A percentile compares a stretch with the other conserved stretches of the same genome.
These are phyloP conservation scores for Saposhnikovia divaricata DNA, from an alignment of 129 eudicot genomes.

Conservation along the genomic window DNA sequence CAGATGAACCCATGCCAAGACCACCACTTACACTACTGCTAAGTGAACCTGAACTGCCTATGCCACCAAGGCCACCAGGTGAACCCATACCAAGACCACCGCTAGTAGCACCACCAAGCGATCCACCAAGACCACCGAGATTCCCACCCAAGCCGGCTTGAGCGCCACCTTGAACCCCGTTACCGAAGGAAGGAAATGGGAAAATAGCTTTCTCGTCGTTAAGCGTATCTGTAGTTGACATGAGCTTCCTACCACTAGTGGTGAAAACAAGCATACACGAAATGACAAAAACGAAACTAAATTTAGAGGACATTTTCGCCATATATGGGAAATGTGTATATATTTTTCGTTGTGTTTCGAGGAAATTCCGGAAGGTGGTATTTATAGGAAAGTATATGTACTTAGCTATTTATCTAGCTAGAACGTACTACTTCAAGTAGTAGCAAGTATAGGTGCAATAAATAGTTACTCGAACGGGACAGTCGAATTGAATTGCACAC, in stretches of 20 bases:
- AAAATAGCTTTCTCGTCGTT: neutral
- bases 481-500: neutral
- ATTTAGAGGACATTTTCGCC: neutral
- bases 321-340: neutral
- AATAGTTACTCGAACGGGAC: neutral
- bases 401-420: neutral
- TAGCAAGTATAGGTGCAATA: neutral
- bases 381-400: neutral
- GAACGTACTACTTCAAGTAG: neutral
- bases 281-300: neutral
- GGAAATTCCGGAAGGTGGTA: neutral
- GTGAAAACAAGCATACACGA: neutral
- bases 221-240: neutral
- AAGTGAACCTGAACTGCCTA: neutral
- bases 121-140: slow-evolving; percentile 12
- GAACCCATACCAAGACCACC: slow-evolving; percentile 6
- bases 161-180: slow-evolving; percentile 17
- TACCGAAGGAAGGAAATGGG: slow-evolving; percentile 14
- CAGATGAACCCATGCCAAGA: slow-evolving; percentile 19
- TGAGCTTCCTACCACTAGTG: slow-evolving; percentile 6
- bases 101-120: neutral
- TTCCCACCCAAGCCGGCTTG: neutral
- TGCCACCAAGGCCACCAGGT: neutral
- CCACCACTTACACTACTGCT: slow-evolving; percentile 4
- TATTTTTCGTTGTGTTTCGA: neutral